Evolutionary conservation across 805 yeast species (phyloP).

Genomic region (Myxozyma udenii): DNA sequence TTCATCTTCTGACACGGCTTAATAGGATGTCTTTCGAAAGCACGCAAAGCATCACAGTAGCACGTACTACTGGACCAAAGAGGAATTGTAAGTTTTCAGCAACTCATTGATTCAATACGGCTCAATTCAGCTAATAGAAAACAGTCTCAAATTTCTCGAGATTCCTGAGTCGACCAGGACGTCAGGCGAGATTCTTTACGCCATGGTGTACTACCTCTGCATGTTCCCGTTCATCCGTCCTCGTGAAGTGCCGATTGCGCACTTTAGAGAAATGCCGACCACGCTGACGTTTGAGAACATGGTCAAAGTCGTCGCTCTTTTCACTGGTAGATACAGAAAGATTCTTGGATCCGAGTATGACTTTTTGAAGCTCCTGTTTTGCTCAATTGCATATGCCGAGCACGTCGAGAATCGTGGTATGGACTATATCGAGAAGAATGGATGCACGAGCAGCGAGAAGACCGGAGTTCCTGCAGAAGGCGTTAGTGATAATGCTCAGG

Average conservation of each 20-base stretch:
- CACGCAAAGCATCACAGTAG: slow-evolving; percentile 30
- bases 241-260: slow-evolving; percentile 22
- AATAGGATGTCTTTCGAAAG: slow-evolving; percentile 32
- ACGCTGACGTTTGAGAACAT: slow-evolving; percentile 43
- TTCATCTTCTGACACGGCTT: background rate
- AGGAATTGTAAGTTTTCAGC: slow-evolving; percentile 17
- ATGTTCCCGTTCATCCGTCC: slow-evolving; percentile 50
- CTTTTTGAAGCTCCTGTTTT: slow-evolving; percentile 47
- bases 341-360: slow-evolving; percentile 43
- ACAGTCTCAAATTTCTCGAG: slow-evolving; percentile 34
- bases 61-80: slow-evolving; percentile 23
- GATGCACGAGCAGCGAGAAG: background rate
- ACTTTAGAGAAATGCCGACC: slow-evolving; percentile 28
- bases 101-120: background rate
- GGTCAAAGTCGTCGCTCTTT: slow-evolving; percentile 47
- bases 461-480: background rate
- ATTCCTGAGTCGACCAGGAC: slow-evolving; percentile 40
- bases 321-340: slow-evolving; percentile 44
- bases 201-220: slow-evolving; percentile 45
- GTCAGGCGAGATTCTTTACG: slow-evolving; percentile 41
- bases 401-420: slow-evolving; percentile 2
- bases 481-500: background rate
- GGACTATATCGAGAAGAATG: slow-evolving; percentile 14
- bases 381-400: slow-evolving; percentile 42
- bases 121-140: background rate